Evolutionary conservation across 345 rosid genomes (phyloP).

Genomic region (Citrus mangshanensis): DNA sequence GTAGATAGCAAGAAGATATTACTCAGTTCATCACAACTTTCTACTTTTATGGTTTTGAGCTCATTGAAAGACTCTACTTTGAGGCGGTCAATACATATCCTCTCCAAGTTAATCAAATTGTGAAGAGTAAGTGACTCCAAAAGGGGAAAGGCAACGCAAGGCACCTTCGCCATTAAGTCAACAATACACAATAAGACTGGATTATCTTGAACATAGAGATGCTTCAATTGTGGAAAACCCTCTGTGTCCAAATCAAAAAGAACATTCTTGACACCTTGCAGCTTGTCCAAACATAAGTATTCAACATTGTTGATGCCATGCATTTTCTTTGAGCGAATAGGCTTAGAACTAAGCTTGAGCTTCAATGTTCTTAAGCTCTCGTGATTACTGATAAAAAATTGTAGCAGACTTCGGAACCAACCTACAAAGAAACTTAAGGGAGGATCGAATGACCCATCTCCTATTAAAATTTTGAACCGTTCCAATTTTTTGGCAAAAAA

Average conservation of each 20-base stretch:
- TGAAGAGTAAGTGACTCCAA: conserved; percentile 12
- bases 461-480: too few relatives aligned
- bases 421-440: too few relatives aligned
- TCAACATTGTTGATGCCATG: neutral
- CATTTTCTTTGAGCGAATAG: too few relatives aligned
- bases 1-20: conserved; percentile 7
- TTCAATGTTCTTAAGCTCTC: too few relatives aligned
- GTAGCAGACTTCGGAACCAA: neutral
- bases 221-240: neutral
- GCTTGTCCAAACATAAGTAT: too few relatives aligned
- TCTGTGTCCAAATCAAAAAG: too few relatives aligned
- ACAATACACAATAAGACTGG: neutral
- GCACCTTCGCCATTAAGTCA: neutral
- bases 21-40: neutral
- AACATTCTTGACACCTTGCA: too few relatives aligned
- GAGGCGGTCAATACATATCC: neutral
- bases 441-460: too few relatives aligned
- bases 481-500: too few relatives aligned
- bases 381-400: too few relatives aligned
- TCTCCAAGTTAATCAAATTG: neutral
- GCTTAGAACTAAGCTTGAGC: too few relatives aligned
- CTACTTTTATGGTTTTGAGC: conserved; percentile 5
- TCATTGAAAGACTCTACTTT: neutral
- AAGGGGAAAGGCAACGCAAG: neutral
- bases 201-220: neutral